Base-by-base conservation (phyloP, 352 stramenopile species). In the Discostella stelligera region DNA sequence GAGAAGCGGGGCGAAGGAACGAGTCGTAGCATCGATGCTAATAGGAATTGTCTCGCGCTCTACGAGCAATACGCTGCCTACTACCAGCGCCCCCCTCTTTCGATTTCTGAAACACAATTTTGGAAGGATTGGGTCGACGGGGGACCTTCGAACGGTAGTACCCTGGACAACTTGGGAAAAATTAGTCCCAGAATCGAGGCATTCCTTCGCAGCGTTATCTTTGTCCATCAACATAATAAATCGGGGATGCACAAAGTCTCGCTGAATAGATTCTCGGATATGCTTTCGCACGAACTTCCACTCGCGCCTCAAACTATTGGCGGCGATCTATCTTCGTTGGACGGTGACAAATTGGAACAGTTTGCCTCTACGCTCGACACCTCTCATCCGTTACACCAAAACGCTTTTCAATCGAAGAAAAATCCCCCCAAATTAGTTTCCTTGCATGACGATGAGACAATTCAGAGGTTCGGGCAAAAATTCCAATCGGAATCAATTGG, bases 201-300 rank as follows among this genome's bases (percentile, higher is more conserved):
- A 16, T 84, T 84, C 53, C 10, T 84, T 14, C 44, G 32, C 4
- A 78, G 54, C 63, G 77, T 81, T 0, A 37, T 50, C 0, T 81
- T 84, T 32, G 66, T 84, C 13, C 62, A 84, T 21, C 7, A 7
- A 14, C 55, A 73, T 53, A 73, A 56, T 63, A 32, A 41, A 37
- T 49, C 9, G 20, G 46, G 11, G 25, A 16, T 5, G 11, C 27
- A 49, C 5, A 49, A 2, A 39, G 63, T 85, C 11, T 52, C 67
- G 30, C 39, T 85, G 7, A 85, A 85, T 64, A 69, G 61, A 66
- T 85, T 85, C 62, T 80, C 78, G 25, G 73, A 82, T 64, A 30
- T 79, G 44, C 21, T 23, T 20, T 30, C 16, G 14, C 18, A 68
- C 20, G 71, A 84, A 37, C 63, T 73, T 30, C 77, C 77, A 41